Conservation (phyloP, 169 alveolate species). For the Cryptosporidium meleagridis region DNA sequence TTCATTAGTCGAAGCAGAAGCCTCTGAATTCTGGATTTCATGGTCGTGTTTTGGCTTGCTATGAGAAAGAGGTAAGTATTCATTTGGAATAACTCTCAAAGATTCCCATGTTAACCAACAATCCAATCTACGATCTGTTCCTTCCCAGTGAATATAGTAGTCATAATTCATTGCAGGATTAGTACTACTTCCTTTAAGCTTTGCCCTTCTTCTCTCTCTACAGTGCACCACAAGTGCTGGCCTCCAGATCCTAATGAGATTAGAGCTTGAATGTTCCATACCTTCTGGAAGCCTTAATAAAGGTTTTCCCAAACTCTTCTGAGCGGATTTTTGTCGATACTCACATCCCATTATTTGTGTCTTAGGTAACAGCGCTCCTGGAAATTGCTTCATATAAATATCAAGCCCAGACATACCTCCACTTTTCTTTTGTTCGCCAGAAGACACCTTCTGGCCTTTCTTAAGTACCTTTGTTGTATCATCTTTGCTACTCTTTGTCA, state of each 20-base stretch:
- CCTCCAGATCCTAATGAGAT: constrained; percentile 54
- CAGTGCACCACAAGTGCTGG: constrained; percentile 68
- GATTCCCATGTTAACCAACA: constrained; percentile 88
- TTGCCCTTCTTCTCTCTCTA: constrained; percentile 35
- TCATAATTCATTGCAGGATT: constrained; percentile 80
- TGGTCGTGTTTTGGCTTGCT: constrained; percentile 32
- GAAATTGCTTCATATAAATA: constrained; percentile 58
- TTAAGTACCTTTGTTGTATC: constrained; percentile 40
- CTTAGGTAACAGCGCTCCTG: constrained; percentile 56
- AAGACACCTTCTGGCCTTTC: constrained; percentile 64
- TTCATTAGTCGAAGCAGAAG: not conserved
- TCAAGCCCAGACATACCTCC: constrained; percentile 60
- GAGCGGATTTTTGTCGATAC: constrained; percentile 34
- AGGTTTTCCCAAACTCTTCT: constrained; percentile 20
- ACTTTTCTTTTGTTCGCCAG: constrained; percentile 18
- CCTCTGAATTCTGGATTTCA: constrained; percentile 9
- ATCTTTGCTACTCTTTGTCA: constrained; percentile 58
- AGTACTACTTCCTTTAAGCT: constrained; percentile 26
- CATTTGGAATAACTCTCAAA: constrained; percentile 78
- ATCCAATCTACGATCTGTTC: constrained; percentile 88
- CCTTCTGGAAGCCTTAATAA: constrained; percentile 47
- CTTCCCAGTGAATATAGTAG: constrained; percentile 90
- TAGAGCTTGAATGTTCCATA: constrained; percentile 19
- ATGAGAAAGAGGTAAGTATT: constrained; percentile 52
- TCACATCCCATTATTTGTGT: constrained; percentile 74